These are phyloP conservation scores for Lyophyllum atratum DNA, from an alignment of 768 basidiomycete genomes.

Conservation along the genomic window DNA sequence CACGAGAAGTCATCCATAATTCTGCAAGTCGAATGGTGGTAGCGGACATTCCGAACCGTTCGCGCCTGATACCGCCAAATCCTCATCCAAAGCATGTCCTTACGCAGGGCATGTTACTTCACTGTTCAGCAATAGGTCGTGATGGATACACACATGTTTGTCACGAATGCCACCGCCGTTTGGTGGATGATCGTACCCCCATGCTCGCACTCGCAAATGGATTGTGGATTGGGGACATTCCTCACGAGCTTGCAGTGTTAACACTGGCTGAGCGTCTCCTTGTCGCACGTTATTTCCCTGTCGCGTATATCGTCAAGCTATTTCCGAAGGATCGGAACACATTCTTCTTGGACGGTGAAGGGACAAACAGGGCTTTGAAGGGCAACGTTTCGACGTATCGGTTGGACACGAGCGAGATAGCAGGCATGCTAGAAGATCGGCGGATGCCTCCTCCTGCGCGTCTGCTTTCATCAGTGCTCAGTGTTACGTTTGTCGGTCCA, in stretches of 20 bases:
- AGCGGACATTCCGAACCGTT: not conserved
- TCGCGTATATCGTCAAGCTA: slow-evolving; percentile 37
- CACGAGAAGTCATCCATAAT: not conserved
- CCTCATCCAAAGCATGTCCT: not conserved
- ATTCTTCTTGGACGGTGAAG: slow-evolving; percentile 9
- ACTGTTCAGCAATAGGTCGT: not conserved
- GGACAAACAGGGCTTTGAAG: slow-evolving; percentile 21
- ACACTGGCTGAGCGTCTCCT: slow-evolving; percentile 37
- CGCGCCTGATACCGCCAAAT: not conserved
- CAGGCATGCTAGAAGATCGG: slow-evolving; percentile 24
- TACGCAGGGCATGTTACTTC: not conserved
- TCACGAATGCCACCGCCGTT: not conserved
- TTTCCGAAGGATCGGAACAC: slow-evolving; percentile 28
- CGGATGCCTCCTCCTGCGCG: slow-evolving; percentile 24
- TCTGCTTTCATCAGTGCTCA: slow-evolving; percentile 28
- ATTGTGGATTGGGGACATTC: slow-evolving; percentile 40
- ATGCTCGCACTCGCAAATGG: slow-evolving; percentile 33
- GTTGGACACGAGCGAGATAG: slow-evolving; percentile 20
- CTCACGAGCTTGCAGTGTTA: slow-evolving; percentile 23
- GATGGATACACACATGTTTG: slow-evolving; percentile 5
- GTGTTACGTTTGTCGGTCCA: slow-evolving; percentile 31
- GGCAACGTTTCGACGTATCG: slow-evolving; percentile 37
- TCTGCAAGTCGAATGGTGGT: not conserved
- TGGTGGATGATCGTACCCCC: slow-evolving; percentile 12
- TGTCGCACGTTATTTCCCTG: slow-evolving; percentile 30